Evolutionary conservation across 2,329 filamentous ascomycete genomes (phyloP), one percentile per base, ranked within the genome.

Genomic region (Fusarium tjaetaba): DNA sequence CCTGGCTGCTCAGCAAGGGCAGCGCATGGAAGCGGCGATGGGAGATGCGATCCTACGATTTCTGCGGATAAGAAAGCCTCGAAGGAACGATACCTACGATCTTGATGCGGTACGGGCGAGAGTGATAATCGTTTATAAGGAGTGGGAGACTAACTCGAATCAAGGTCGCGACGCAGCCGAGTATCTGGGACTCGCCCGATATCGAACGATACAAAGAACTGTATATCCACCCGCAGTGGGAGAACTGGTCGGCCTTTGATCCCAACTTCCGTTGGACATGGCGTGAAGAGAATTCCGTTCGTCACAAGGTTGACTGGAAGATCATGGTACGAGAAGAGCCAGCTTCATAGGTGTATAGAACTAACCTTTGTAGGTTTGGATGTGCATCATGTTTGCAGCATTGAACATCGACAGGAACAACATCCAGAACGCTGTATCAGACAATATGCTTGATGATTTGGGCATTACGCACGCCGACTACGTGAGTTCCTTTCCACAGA

Each of bases 321-420:
- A 83, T 83, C 41, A 81, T 83, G 79, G 79, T 82, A 67, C 57
- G 74, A 7, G 15, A 2, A 11, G 5, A 18, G 2, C 1, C 1
- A 26, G 24, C 3, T 2, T 5, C 2, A 10, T 1, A 20, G 4
- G 24, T 9, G 15, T 4, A 13, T 16, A 15, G 14, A 11, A 22
- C 38, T 63, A 5, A 59, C 15, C 18, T 11, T 43, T 4, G 5
- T 28, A 81, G 80, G 53, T 80, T 56, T 82, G 79, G 80, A 75
- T 71, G 20, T 67, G 56, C 9, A 18, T 71, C 32, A 71, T 71
- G 67, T 71, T 71, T 73, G 80, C 82, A 28, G 80, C 80, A 3
- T 76, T 83, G 8, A 80, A 83, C 51, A 77, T 84, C 13, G 79
- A 83, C 57, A 78, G 82, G 22, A 79, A 79, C 38, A 84, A 84